phyloP scores from a whole-genome alignment of 129 eudicot genomes.

The Rutidosis leptorrhynchoides region DNA sequence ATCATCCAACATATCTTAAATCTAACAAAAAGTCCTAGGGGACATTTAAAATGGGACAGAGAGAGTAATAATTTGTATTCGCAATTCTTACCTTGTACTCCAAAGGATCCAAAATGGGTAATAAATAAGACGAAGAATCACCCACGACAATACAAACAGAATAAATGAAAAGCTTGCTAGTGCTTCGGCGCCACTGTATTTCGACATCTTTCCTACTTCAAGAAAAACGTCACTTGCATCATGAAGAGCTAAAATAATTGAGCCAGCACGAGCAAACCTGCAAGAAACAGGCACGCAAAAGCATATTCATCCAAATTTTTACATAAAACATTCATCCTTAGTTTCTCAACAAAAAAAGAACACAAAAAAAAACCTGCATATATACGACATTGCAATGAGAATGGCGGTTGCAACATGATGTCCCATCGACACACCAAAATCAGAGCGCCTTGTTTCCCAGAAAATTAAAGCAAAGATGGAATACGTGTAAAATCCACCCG shows the following conservation, averaged over 20 bases:
- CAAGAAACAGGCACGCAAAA: conserved; percentile 12
- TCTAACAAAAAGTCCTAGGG: no score
- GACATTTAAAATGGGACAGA: no score
- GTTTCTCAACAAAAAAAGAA: not conserved
- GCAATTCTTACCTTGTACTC: conserved; percentile 75
- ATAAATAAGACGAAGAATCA: conserved; percentile 79
- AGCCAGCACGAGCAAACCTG: conserved; percentile 87
- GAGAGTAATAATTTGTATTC: not conserved
- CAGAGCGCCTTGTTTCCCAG: conserved; percentile 96
- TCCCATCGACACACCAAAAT: conserved; percentile 89
- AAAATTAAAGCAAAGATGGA: conserved; percentile 86
- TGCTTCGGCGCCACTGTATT: conserved; percentile 77
- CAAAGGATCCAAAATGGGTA: conserved; percentile 89
- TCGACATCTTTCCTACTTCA: conserved; percentile 90
- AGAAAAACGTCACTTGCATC: conserved; percentile 94
- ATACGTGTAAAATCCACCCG: conserved; percentile 80
- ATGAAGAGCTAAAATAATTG: conserved; percentile 81
- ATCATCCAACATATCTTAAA: no score
- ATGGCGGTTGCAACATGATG: conserved; percentile 80
- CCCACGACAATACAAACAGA: conserved; percentile 83
- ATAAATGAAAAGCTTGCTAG: conserved; percentile 83
- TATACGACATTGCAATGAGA: conserved; percentile 70
- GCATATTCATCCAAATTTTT: not conserved
- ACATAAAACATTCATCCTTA: conserved; percentile 2
- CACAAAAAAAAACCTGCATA: conserved; percentile 48